A percentile compares a stretch with the other conserved stretches of the same genome.
These are phyloP conservation scores for Marvania coccoides DNA, from an alignment of 139 green algal species.

Conservation along the genomic window DNA sequence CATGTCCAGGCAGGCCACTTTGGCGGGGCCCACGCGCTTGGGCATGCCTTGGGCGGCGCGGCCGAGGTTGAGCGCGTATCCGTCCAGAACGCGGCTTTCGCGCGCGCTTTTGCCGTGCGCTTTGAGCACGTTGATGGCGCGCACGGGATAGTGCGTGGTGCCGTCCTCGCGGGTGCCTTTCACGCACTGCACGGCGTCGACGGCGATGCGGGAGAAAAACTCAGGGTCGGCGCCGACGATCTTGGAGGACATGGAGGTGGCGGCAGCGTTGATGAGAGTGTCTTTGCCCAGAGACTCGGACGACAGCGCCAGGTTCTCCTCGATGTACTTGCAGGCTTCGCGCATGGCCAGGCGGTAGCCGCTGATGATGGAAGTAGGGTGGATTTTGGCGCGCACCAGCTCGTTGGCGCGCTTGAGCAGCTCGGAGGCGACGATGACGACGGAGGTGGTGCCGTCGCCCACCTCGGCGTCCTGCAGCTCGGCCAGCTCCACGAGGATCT, in stretches of 20 bases:
- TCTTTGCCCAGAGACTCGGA: conserved; percentile 74
- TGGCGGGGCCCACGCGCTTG: conserved; percentile 42
- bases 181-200: conserved; percentile 65
- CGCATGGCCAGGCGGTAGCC: conserved; percentile 94
- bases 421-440: conserved; percentile 97
- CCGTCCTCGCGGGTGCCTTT: conserved; percentile 41
- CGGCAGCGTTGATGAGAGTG: conserved; percentile 75
- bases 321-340: conserved; percentile 90
- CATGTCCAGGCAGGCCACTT: conserved; percentile 91
- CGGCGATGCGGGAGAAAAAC: conserved; percentile 83
- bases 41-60: conserved; percentile 73
- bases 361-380: conserved; percentile 96
- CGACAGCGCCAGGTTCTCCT: conserved; percentile 70
- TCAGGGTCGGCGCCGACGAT: conserved; percentile 78
- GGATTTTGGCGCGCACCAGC: conserved; percentile 91
- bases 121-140: conserved; percentile 98
- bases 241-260: conserved; percentile 94
- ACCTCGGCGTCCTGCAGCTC: conserved; percentile 98
- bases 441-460: conserved; percentile 94
- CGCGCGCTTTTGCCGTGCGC: conserved; percentile 84
- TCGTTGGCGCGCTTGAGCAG: conserved; percentile 93
- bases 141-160: conserved; percentile 75
- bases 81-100: conserved; percentile 83
- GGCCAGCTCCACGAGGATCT: conserved; percentile 99
- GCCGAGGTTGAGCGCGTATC: conserved; percentile 92